Evolutionary conservation across 768 basidiomycete species (phyloP).

Genomic region (Tubosaeta sp.): DNA sequence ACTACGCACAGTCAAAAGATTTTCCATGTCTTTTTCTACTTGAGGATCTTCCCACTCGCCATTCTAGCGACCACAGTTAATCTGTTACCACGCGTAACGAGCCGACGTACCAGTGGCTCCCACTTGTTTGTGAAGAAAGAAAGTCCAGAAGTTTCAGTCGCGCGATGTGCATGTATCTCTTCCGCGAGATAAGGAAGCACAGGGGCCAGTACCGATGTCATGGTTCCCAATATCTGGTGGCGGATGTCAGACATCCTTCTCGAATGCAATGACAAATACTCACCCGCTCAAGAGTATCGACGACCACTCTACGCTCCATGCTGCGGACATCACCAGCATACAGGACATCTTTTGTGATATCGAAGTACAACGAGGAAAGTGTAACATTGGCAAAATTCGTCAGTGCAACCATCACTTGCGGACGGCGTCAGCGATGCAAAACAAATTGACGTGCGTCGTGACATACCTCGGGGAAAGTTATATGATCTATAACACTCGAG

Average conservation of each 20-base stretch:
- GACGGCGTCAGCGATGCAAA: not conserved
- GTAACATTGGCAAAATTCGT: constrained; percentile 78
- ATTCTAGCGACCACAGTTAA: constrained; percentile 34
- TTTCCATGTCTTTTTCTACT: constrained; percentile 59
- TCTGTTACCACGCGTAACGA: not conserved
- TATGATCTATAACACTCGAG: constrained; percentile 65
- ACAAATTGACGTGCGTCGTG: too few species aligned
- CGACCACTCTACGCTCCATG: constrained; percentile 54
- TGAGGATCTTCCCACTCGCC: constrained; percentile 57
- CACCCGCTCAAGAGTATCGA: constrained; percentile 73
- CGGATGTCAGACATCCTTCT: not conserved
- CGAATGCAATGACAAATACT: constrained; percentile 4
- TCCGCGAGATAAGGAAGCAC: constrained; percentile 89
- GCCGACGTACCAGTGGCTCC: constrained; percentile 55
- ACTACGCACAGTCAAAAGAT: constrained; percentile 55
- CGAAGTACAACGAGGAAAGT: constrained; percentile 88
- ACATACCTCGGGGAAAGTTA: constrained; percentile 78
- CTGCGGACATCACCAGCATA: constrained; percentile 63
- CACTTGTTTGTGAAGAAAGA: constrained; percentile 77
- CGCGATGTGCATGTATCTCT: constrained; percentile 56
- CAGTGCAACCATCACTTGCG: constrained; percentile 64
- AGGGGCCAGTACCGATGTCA: constrained; percentile 74
- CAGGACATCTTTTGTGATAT: constrained; percentile 84
- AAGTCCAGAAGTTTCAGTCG: constrained; percentile 12
- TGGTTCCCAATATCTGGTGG: constrained; percentile 56